Evolutionary conservation across 1,284 basidiomycete species (phyloP), one percentile per base, ranked within the genome.

Genomic region (Boletus smithii): DNA sequence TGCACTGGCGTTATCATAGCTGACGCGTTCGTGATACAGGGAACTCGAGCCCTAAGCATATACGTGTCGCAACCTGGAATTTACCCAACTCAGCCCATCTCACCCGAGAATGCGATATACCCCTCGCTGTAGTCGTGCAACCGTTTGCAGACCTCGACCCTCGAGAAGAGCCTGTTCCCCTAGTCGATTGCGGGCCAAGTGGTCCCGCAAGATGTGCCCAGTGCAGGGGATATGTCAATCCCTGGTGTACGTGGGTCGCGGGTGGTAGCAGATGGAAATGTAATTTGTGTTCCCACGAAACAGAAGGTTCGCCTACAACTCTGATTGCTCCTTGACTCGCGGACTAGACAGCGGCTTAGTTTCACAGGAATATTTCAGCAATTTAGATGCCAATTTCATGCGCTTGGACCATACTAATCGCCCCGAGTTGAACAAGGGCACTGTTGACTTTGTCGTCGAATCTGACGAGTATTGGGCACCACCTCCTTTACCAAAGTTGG

Each of bases 221-320:
- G 36, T 99, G 97, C 69, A 78, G 92, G 56, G 91, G 80, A 0
- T 99, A 99, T 68, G 79, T 99, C 61, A 99, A 98, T 65, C 87
- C 95, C 0, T 99, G 94, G 94, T 93, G 88, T 63, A 75, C 77
- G 26, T 99, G 91, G 80, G 74, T 83, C 14, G 80, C 90, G 30
- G 91, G 91, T 8, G 97, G 97, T 3, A 80, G 81, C 52, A 81
- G 77, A 56, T 99, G 94, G 91, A 83, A 80, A 56, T 99, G 97
- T 69, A 99, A 98, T 72, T 67, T 99, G 5, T 99, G 97, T 69
- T 73, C 76, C 8, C 80, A 83, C 51, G 80, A 88, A 55, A 94
- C 90, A 17, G 77, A 85, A 72, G 93, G 93, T 94, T 51, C 53
- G 74, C 5, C 56, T 24, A 32, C 29, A 2, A n/a, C 26, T 34